Percentiles rank a stretch among this genome's conserved stretches.
Conservation (phyloP, 176 grass and related monocot genomes). For the Panicum miliaceum region DNA sequence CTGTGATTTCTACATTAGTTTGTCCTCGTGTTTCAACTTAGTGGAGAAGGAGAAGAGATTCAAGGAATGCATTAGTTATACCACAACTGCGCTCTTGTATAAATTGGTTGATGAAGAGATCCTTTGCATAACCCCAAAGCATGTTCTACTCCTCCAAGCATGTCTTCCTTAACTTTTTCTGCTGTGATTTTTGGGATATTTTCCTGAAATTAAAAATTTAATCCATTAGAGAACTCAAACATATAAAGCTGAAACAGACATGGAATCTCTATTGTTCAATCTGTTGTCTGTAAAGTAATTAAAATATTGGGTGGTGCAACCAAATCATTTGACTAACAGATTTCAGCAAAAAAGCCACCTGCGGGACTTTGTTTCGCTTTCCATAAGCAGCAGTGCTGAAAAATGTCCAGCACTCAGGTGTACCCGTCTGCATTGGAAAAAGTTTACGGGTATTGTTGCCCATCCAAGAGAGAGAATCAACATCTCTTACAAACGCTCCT, state of each 20-base stretch:
- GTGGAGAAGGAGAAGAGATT: slow-evolving; percentile 15
- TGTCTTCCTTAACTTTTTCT: slow-evolving; percentile 88
- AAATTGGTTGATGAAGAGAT: slow-evolving; percentile 80
- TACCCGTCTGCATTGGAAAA: slow-evolving; percentile 53
- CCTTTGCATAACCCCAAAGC: slow-evolving; percentile 77
- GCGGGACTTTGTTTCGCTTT: slow-evolving; percentile 92
- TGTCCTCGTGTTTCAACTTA: slow-evolving; percentile 1
- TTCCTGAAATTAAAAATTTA: slow-evolving; percentile 58
- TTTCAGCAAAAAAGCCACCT: slow-evolving; percentile 58
- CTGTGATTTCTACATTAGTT: slow-evolving; percentile 50
- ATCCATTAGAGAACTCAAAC: slow-evolving; percentile 21
- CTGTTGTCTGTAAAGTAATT: not conserved
- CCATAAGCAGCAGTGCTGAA: slow-evolving; percentile 86
- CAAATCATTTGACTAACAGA: not conserved
- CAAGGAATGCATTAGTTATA: slow-evolving; percentile 36
- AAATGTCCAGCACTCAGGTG: slow-evolving; percentile 89
- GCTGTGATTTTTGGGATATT: slow-evolving; percentile 81
- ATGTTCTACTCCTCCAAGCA: slow-evolving; percentile 81
- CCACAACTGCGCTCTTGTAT: slow-evolving; percentile 91
- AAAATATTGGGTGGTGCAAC: not conserved
- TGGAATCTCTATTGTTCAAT: not conserved
- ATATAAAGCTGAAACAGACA: slow-evolving; percentile 16
- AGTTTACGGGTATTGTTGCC: slow-evolving; percentile 87
- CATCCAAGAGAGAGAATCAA: slow-evolving; percentile 96
- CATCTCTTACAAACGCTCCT: slow-evolving; percentile 88